Conservation (phyloP, 2,329 filamentous ascomycete species). For the Diplodia scrobiculata region DNA sequence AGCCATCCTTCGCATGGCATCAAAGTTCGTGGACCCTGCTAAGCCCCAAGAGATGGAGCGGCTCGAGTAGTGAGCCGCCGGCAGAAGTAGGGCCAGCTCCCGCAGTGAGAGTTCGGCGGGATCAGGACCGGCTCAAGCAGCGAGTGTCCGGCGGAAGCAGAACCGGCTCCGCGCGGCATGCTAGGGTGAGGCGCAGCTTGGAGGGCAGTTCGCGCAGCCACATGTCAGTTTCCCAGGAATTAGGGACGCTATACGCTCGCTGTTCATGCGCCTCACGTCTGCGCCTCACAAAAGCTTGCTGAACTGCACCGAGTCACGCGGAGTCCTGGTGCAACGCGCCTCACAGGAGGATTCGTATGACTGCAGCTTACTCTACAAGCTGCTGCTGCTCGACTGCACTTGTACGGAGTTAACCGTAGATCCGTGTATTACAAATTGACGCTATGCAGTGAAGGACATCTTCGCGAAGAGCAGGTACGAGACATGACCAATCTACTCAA, state of each 20-base stretch:
- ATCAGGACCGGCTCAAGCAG: no score
- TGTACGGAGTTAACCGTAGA: background rate
- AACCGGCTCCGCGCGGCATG: constrained; percentile 10
- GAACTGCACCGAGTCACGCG: background rate
- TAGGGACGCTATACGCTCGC: no score
- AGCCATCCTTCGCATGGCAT: constrained; percentile 1
- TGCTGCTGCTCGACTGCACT: background rate
- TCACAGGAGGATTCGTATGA: background rate
- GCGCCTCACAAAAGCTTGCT: background rate
- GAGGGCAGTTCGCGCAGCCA: background rate
- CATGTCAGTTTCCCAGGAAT: background rate
- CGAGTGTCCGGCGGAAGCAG: background rate
- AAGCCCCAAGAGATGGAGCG: background rate
- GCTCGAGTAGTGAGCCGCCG: background rate
- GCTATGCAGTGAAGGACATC: no score
- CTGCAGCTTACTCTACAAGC: background rate
- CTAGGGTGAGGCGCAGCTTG: constrained; percentile 1
- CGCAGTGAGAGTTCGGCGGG: no score
- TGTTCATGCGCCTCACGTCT: background rate
- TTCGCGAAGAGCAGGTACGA: no score
- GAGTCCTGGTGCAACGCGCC: background rate
- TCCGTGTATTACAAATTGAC: no score
- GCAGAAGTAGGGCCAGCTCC: background rate
- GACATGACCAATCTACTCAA: background rate
- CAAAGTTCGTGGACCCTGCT: background rate